These are phyloP conservation scores for Chytriomyces sp. DNA, from an alignment of 192 early-diverging fungal genomes.

Conservation along the genomic window DNA sequence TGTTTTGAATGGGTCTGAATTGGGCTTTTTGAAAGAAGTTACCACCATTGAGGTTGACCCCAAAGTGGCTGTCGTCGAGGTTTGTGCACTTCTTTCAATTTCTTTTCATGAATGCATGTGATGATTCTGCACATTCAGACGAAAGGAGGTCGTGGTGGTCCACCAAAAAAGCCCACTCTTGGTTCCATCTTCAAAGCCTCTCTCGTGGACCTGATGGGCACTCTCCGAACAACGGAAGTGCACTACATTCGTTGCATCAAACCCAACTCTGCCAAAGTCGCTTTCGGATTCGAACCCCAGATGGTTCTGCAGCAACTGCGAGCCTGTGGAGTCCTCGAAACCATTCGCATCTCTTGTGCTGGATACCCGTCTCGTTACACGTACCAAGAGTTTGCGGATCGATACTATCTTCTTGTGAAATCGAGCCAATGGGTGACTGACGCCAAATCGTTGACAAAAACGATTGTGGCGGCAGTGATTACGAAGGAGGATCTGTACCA, in stretches of 20 bases:
- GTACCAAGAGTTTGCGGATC: conserved; percentile 91
- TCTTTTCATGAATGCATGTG: neutral
- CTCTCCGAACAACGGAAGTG: conserved; percentile 83
- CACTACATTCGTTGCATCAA: conserved; percentile 96
- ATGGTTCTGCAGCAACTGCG: conserved; percentile 90
- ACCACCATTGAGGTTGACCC: conserved; percentile 80
- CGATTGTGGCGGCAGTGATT: conserved; percentile 68
- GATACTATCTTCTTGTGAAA: conserved; percentile 65
- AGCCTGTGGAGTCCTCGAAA: conserved; percentile 99
- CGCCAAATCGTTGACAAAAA: conserved; percentile 48
- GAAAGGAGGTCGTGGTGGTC: conserved; percentile 41
- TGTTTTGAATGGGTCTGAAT: conserved; percentile 71
- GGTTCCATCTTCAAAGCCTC: conserved; percentile 85
- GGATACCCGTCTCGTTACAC: conserved; percentile 89
- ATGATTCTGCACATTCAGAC: neutral
- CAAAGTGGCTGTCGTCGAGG: neutral
- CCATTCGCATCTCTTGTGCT: conserved; percentile 97
- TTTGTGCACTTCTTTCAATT: neutral
- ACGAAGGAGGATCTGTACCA: conserved; percentile 87
- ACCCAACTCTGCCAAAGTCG: conserved; percentile 88
- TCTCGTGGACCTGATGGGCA: conserved; percentile 83
- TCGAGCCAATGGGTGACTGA: conserved; percentile 63
- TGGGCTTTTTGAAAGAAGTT: conserved; percentile 75
- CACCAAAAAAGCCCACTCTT: conserved; percentile 78
- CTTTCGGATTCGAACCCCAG: conserved; percentile 87